Conservation (phyloP, 208 protist genomes). For the Leishmania martiniquensis region DNA sequence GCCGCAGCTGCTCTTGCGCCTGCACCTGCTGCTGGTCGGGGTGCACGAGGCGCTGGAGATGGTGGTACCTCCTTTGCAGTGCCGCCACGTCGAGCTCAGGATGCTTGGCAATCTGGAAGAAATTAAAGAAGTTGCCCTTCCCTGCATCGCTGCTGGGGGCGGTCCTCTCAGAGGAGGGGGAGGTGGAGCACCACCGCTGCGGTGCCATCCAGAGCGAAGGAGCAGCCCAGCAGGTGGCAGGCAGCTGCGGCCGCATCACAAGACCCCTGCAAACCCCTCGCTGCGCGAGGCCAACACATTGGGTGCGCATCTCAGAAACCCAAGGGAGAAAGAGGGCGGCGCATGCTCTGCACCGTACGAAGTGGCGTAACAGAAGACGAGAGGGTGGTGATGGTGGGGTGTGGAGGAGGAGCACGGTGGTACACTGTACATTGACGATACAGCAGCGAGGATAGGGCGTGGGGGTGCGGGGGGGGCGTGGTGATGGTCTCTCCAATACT, state of each 20-base stretch:
- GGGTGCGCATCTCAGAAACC: background rate
- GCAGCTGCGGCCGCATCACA: background rate
- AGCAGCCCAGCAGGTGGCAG: background rate
- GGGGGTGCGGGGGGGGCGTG: no score
- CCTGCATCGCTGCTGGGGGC: conserved; percentile 5
- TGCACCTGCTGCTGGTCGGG: conserved; percentile 74
- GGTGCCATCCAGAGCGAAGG: background rate
- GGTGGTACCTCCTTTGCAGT: conserved; percentile 78
- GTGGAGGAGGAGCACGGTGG: no score
- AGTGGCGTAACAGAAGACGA: background rate
- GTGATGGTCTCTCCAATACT: no score
- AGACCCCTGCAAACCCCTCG: background rate
- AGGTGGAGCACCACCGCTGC: conserved; percentile 10
- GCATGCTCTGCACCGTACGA: background rate
- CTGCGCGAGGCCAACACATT: background rate
- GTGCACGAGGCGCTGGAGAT: conserved; percentile 76
- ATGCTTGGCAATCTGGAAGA: conserved; percentile 52
- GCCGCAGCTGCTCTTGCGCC: conserved; percentile 21
- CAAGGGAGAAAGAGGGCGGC: background rate
- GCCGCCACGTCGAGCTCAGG: conserved; percentile 54
- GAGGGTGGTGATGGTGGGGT: background rate
- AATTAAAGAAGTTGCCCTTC: conserved; percentile 79
- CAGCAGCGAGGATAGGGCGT: no score
- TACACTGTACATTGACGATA: no score
- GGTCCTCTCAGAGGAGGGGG: background rate